A percentile compares a stretch with the other conserved stretches of the same genome.
Conservation (phyloP, 805 yeast species). For the Metschnikowia colocasiae region DNA sequence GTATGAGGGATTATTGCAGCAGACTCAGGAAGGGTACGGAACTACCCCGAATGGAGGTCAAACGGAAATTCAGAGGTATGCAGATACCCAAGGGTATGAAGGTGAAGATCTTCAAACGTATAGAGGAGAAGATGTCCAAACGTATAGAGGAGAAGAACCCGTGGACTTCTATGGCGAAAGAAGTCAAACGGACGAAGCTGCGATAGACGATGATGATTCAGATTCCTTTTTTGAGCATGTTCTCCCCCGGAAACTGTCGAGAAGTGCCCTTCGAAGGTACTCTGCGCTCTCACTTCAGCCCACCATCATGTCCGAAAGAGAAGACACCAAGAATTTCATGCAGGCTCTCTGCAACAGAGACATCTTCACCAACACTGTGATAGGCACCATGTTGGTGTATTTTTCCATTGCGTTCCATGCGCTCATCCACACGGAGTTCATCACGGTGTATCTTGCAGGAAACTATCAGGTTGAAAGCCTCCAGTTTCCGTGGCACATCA, state of each 20-base stretch:
- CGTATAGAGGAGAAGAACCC: no score
- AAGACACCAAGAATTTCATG: constrained; percentile 12
- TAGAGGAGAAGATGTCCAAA: no score
- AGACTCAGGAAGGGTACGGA: neutral
- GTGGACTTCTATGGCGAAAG: neutral
- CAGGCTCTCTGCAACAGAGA: constrained; percentile 19
- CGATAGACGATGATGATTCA: neutral
- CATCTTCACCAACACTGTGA: constrained; percentile 29
- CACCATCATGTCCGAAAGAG: constrained; percentile 13
- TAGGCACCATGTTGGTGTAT: constrained; percentile 32
- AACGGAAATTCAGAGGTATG: no score
- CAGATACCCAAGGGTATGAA: no score
- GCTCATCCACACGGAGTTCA: constrained; percentile 49
- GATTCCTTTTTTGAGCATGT: constrained; percentile 1
- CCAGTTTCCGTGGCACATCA: constrained; percentile 45
- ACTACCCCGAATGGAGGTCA: no score
- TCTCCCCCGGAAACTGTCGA: constrained; percentile 11
- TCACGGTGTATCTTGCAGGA: constrained; percentile 52
- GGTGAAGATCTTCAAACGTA: no score
- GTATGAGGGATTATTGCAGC: neutral
- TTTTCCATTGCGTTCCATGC: constrained; percentile 46
- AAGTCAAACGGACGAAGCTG: neutral
- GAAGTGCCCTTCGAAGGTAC: constrained; percentile 19
- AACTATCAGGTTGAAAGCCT: constrained; percentile 23
- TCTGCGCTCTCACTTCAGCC: constrained; percentile 18